Percentiles rank a stretch among this genome's conserved stretches.
phyloP scores from a whole-genome alignment of 441 rosid species.

The Pelargonium myrrhifolium region DNA sequence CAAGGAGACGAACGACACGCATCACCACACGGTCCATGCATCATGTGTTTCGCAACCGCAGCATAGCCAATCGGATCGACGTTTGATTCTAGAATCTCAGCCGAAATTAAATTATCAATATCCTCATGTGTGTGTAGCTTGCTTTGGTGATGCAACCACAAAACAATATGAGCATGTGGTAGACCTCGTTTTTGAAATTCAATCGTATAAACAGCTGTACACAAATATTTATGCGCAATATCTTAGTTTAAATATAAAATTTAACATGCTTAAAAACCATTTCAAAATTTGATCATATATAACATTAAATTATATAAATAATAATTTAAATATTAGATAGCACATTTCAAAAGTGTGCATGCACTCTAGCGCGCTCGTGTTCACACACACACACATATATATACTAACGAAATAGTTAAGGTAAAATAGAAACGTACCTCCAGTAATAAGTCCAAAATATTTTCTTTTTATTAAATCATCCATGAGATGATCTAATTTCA shows the following conservation, averaged over 20 bases:
- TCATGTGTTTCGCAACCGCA: constrained; percentile 8
- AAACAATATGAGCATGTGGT: constrained; percentile 13
- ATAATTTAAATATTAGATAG: too few relatives aligned
- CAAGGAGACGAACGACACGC: background rate
- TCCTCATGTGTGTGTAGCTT: background rate
- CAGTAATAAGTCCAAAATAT: background rate
- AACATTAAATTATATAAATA: too few relatives aligned
- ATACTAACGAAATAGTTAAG: background rate
- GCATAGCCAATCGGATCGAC: background rate
- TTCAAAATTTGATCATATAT: too few relatives aligned
- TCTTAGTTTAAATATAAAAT: background rate
- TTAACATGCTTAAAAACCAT: background rate
- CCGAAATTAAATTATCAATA: background rate
- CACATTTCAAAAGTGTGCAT: too few relatives aligned
- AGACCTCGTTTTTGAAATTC: constrained; percentile 19
- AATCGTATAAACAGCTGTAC: background rate
- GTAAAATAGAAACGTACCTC: background rate
- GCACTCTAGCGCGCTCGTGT: too few relatives aligned
- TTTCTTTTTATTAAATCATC: background rate
- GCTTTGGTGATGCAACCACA: background rate
- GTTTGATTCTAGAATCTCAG: background rate
- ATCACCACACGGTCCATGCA: constrained; percentile 12
- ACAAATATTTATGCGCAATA: background rate
- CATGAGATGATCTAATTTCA: background rate
- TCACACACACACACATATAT: background rate